Evolutionary conservation across 2,329 filamentous ascomycete species (phyloP), one percentile per base, ranked within the genome.

Genomic region (Aspergillus pseudoviridinutans): DNA sequence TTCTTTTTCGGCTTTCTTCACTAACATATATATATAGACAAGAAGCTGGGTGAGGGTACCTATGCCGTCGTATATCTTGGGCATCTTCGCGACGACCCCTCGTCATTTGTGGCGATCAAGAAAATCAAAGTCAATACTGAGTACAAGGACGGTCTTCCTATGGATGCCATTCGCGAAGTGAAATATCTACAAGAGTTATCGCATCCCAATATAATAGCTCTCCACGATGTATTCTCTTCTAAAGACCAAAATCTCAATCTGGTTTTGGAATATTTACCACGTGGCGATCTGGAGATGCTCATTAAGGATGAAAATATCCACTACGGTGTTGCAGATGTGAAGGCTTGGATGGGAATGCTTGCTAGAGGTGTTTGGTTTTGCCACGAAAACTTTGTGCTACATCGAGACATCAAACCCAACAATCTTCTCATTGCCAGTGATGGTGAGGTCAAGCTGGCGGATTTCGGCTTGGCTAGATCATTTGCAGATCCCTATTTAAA

Each of bases 331-430:
- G 89, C 90, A 20, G 94, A 99, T 74, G 92, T 97, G 74, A 99
- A 99, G 75, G 89, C 92, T 17, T 99, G 94, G 94, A 96, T 97
- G 88, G 90, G 90, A 62, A 97, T 97, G 94, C 83, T 97, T n/a
- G 85, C 84, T 28, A 87, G 93, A 46, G 94, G 90, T 27, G 86
- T 97, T 28, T 96, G 91, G 88, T 99, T 96, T 80, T 97, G 94
- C 75, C 94, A 99, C 75, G 90, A 92, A 71, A 95, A 94, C 74
- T 93, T 89, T 67, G 85, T 99, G 20, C 82, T 99, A 29, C 94
- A 99, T 77, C 90, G 94, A 66, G 94, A 99, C 80, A 97, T 99
- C 80, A 99, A 99, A 78, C 93, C 93, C 50, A 97, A 97, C 84
- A 99, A 99, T 79, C 79, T 97, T 76, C 82, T 99, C 58, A 96